These are phyloP conservation scores for Salvia sclarea DNA, from an alignment of 305 asterid genomes.

Conservation along the genomic window DNA sequence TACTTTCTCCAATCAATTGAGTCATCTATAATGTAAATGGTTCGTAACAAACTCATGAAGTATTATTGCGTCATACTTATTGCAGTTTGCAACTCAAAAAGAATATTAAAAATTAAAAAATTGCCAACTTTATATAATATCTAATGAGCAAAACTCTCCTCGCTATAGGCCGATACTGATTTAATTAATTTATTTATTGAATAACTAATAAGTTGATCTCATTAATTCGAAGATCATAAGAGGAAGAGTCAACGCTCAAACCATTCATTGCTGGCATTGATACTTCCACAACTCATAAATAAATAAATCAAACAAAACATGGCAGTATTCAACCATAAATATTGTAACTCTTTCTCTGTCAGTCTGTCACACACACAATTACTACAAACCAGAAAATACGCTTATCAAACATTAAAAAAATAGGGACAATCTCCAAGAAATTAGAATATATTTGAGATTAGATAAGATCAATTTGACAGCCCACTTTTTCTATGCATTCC, in stretches of 20 bases:
- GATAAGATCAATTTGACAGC: slow-evolving; percentile 34
- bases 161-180: neutral
- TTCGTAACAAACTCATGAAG: too few relatives aligned
- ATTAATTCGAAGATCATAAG: neutral
- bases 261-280: slow-evolving; percentile 29
- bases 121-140: neutral
- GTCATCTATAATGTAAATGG: too few relatives aligned
- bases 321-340: slow-evolving; percentile 20
- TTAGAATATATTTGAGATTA: slow-evolving; percentile 4
- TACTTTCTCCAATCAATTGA: too few relatives aligned
- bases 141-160: neutral
- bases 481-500: neutral
- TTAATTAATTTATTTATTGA: neutral
- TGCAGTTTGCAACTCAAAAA: too few relatives aligned
- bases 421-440: slow-evolving; percentile 18
- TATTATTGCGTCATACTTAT: too few relatives aligned
- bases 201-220: neutral
- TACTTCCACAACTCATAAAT: neutral
- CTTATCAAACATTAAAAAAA: neutral
- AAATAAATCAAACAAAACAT: slow-evolving; percentile 2
- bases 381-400: neutral
- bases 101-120: neutral
- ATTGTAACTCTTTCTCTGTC: neutral
- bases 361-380: neutral
- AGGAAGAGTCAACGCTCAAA: slow-evolving; percentile 24